Base-by-base conservation (phyloP, 805 yeast species). In the Blastobotrys parvus region DNA sequence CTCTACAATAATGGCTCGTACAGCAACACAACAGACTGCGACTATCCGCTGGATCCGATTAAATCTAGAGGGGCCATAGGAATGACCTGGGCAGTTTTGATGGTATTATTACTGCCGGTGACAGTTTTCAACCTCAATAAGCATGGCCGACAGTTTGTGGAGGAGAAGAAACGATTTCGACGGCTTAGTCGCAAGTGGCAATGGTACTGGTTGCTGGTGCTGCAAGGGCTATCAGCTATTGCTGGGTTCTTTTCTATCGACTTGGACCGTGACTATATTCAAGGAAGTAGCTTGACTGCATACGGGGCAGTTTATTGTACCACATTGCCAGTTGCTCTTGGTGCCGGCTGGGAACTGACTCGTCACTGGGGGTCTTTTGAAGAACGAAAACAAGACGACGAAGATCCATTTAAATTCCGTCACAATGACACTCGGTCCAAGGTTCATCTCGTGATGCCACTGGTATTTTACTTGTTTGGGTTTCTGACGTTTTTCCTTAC, bases 331-430 rank as follows among this genome's bases (percentile, higher is more conserved):
- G 45, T 42, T n/a, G 41, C 51, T 19, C 39, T 52, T 23, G 54
- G 46, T 27, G 45, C 49, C 16, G 46, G 35, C 11, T 55, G 59
- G 55, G 61, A 57, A 41, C 45, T 51, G 43, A 52, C 54, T 3
- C 42, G 61, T 19, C 55, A 54, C 35, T 57, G 61, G 61, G 55
- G 59, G 16, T 45, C 57, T 13, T 57, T 57, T 31, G 59, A 57
- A 38, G 58, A 55, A 23, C 45, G 61, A 8, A 52, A 53, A 22
- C 29, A 47, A 11, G 41, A 38, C 21, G 60, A 57, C 30, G 53
- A 41, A 11, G 58, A 56, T 39, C 56, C 58, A 13, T 55, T 49
- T 38, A 25, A 43, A 16, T 55, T 47, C 39, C 45, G 44, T 31
- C 35, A 38, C 23, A 38, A 43, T 19, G 56, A 56, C 35, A 27